Base-by-base conservation (phyloP, 352 stramenopile genomes). In the Phytophthora citricola region DNA sequence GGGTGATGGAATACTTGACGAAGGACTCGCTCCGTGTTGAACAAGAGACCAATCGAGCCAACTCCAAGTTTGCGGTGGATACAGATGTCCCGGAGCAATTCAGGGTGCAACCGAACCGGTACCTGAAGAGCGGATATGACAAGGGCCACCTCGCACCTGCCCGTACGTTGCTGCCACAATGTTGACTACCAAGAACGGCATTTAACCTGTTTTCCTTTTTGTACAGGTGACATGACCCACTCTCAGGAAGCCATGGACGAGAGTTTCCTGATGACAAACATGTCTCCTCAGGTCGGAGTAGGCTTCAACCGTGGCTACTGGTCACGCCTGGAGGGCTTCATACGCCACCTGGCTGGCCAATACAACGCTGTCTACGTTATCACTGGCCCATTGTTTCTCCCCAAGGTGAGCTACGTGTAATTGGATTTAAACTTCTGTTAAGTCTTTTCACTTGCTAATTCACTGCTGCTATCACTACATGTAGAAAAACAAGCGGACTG, bases 241-340 rank as follows among this genome's bases (percentile, higher is more conserved):
- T 90, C 85, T 12, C 89, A 98, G 53, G 52, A 83, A 34, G 80
- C 84, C 26, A 93, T 97, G 80, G 73, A 97, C 58, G 93, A 98
- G 73, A 98, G 94, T 51, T 99, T 98, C 63, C 76, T 94, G n/a
- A 95, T 99, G 76, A 96, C 83, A 49, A 99, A 99, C 74, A 94
- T 98, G 58, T 97, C 89, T 24, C 96, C 96, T 0, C 96, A 99
- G 65, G 66, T 96, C 43, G 89, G 88, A 36, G 85, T 78, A 24
- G 87, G 87, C 20, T 96, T 97, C 63, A 97, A 97, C 61, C 90
- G 91, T 29, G 76, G 81, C 49, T 96, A 96, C 69, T 97, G 91
- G 91, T 79, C 89, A 8, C 79, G 86, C 17, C 69, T 97, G 31
- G 91, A 97, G 63, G 81, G 88, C 45, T 97, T 96, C 51, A 80